Evolutionary conservation across 2,329 filamentous ascomycete species (phyloP).

Genomic region (Calonectria pauciramosa): DNA sequence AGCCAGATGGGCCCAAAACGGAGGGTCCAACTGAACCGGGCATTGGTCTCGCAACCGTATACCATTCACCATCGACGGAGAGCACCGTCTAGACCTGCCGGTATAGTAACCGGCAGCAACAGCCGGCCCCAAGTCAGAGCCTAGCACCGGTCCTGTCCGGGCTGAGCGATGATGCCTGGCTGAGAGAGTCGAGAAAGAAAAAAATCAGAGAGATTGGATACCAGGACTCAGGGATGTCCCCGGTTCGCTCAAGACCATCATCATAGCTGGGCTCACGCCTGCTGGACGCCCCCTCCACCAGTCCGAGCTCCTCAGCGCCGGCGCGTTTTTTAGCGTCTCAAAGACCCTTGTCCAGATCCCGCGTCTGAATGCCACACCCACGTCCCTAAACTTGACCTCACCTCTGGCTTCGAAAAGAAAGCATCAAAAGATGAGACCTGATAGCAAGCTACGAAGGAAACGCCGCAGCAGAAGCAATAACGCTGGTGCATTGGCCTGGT

Average conservation of each 20-base stretch:
- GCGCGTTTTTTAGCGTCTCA: slow-evolving; percentile 45
- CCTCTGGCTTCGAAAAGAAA: slow-evolving; percentile 36
- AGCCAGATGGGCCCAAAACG: slow-evolving; percentile 7
- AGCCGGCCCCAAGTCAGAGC: slow-evolving; percentile 44
- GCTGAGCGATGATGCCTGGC: slow-evolving; percentile 41
- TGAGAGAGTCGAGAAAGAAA: slow-evolving; percentile 37
- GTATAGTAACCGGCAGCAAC: slow-evolving; percentile 41
- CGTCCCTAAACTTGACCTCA: slow-evolving; percentile 46
- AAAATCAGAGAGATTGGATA: slow-evolving; percentile 46
- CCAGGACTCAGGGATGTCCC: slow-evolving; percentile 43
- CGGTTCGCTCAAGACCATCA: slow-evolving; percentile 30
- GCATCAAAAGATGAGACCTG: slow-evolving; percentile 31
- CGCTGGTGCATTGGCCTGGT: not conserved
- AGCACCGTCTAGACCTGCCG: slow-evolving; percentile 31
- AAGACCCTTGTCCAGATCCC: slow-evolving; percentile 48
- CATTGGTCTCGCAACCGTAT: slow-evolving; percentile 15
- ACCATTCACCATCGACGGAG: slow-evolving; percentile 5
- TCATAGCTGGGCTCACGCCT: slow-evolving; percentile 21
- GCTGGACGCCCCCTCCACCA: slow-evolving; percentile 43
- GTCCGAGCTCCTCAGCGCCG: slow-evolving; percentile 41
- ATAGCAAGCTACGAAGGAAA: slow-evolving; percentile 1
- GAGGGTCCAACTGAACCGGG: slow-evolving; percentile 20
- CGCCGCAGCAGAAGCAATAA: slow-evolving; percentile 8
- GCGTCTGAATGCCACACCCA: slow-evolving; percentile 48
- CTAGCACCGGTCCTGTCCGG: slow-evolving; percentile 44